Evolutionary conservation across 179 eudicot species (phyloP).

Genomic region (Beta lomatogona): DNA sequence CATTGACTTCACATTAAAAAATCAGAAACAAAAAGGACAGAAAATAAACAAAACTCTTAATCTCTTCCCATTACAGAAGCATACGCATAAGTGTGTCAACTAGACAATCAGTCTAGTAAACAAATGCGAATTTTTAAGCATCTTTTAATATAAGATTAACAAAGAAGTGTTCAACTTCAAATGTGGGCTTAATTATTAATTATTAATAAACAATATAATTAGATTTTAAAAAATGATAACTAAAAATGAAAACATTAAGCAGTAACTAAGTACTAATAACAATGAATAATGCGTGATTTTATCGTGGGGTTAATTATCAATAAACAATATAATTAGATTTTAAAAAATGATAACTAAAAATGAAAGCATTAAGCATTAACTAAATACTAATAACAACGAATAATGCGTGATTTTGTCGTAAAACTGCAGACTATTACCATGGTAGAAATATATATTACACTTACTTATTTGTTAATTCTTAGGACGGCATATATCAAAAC

Average conservation of each 20-base stretch:
- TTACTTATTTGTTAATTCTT: too few relatives aligned
- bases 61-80: constrained; percentile 27
- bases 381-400: too few relatives aligned
- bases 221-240: too few relatives aligned
- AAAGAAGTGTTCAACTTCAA: constrained; percentile 28
- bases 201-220: background rate
- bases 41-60: background rate
- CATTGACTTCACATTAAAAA: constrained; percentile 29
- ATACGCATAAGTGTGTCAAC: constrained; percentile 26
- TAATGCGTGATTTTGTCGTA: background rate
- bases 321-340: too few relatives aligned
- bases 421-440: background rate
- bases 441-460: too few relatives aligned
- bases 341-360: too few relatives aligned
- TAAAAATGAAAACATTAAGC: too few relatives aligned
- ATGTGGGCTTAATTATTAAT: background rate
- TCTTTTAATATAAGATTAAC: constrained; percentile 4
- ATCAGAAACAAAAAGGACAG: background rate
- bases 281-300: background rate
- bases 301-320: background rate
- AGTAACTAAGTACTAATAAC: too few relatives aligned
- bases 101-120: constrained; percentile 21
- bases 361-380: too few relatives aligned
- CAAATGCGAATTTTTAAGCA: background rate
- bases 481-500: too few relatives aligned